Evolutionary conservation across 176 grass and related monocot species (phyloP), one percentile per base, ranked within the genome.

Genomic region (Lolium perenne): DNA sequence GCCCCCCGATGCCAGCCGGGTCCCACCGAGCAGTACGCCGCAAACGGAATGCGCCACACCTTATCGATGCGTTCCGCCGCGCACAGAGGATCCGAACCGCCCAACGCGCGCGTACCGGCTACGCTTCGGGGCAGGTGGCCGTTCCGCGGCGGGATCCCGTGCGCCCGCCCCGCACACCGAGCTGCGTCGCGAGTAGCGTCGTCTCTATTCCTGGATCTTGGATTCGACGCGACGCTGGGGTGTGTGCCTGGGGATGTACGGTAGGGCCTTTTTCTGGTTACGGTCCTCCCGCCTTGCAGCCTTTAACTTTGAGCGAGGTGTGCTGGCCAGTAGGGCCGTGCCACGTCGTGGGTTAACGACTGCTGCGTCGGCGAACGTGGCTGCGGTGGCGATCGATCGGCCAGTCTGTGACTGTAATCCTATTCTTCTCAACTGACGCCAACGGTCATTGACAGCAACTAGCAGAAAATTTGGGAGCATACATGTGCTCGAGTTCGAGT

Each of bases 21-120:
- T 50, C 38, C n/a, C n/a, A n/a, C 66, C 85, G 49, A 41, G 0
- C 0, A 29, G 22, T 26, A 32, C 22, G 17, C 61, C 25, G 6
- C 17, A 51, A 79, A 40, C 74, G 59, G 51, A 41, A 7, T 0
- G 41, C 68, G 71, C 54, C 71, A 63, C 72, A 77, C 26, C 20
- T 20, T 50, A 45, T 8, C 1, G 46, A 21, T 20, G 20, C 17
- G 15, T 58, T 40, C 83, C 72, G 45, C 8, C 61, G 71, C 70
- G 70, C 75, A 70, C 78, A 46, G 78, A 80, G 78, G 78, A 90
- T 90, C 88, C 72, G 62, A 86, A 79, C 78, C 79, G 55, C 4
- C 82, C 84, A 73, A 0, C 6, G 79, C 84, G 64, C 71, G 80
- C 88, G 89, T 81, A 87, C 63, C 65, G 67, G 86, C 48, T 87